Percentiles rank a stretch among this genome's conserved stretches.
These are phyloP conservation scores for Eutypella sp. DNA, from an alignment of 2,329 filamentous ascomycete species.

Conservation along the genomic window DNA sequence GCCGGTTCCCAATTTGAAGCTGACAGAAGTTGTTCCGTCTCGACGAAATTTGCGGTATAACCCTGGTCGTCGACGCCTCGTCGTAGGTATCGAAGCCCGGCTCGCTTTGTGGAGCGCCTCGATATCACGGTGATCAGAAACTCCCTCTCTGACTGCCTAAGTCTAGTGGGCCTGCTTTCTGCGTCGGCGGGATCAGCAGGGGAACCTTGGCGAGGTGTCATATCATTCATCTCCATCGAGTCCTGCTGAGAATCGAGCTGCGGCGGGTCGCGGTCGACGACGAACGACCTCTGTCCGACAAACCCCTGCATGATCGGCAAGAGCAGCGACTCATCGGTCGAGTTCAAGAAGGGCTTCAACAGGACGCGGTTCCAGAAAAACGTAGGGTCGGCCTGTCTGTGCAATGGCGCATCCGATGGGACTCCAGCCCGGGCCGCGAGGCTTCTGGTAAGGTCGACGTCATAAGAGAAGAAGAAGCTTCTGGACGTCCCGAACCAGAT, in stretches of 20 bases:
- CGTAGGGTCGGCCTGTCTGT: conserved; percentile 66
- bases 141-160: conserved; percentile 44
- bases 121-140: conserved; percentile 88
- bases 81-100: conserved; percentile 83
- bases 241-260: conserved; percentile 42
- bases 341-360: conserved; percentile 65
- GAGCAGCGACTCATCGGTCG: conserved; percentile 65
- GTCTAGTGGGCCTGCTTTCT: conserved; percentile 22
- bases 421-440: conserved; percentile 38
- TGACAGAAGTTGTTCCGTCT: conserved; percentile 91
- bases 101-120: conserved; percentile 78
- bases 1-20: conserved; percentile 58
- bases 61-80: conserved; percentile 89
- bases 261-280: conserved; percentile 59
- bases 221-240: conserved; percentile 25
- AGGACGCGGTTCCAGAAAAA: conserved; percentile 92
- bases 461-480: conserved; percentile 95
- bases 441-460: conserved; percentile 80
- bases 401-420: conserved; percentile 54
- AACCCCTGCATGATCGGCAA: conserved; percentile 92
- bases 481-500: conserved; percentile 76
- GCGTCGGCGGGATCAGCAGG: conserved; percentile 9
- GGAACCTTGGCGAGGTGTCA: conserved; percentile 13
- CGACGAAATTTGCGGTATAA: conserved; percentile 82
- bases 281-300: conserved; percentile 79